Evolutionary conservation across 2,329 filamentous ascomycete genomes (phyloP).

Genomic region (Talaromyces sp.): DNA sequence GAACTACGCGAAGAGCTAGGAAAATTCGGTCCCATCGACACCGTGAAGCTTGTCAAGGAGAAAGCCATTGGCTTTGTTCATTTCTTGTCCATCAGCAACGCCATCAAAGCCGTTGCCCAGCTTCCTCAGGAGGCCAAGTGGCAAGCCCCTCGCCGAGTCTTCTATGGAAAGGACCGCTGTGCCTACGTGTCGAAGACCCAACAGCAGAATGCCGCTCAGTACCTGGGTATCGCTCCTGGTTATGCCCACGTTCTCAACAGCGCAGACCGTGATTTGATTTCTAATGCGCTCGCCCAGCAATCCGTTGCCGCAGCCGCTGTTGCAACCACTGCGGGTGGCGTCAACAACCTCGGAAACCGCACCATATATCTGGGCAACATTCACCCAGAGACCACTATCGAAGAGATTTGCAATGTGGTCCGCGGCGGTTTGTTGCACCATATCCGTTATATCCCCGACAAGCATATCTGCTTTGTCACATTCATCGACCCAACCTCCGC

Average conservation of each 20-base stretch:
- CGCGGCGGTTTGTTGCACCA: conserved; percentile 93
- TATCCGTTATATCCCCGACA: conserved; percentile 98
- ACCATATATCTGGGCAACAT: conserved; percentile 99
- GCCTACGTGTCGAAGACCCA: conserved; percentile 99
- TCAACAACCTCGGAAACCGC: conserved; percentile 95
- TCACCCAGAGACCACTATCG: conserved; percentile 96
- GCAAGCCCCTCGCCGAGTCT: conserved; percentile 92
- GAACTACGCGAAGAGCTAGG: conserved; percentile 91
- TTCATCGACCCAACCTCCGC: conserved; percentile 98
- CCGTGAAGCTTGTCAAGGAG: conserved; percentile 94
- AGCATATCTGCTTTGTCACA: conserved; percentile 99
- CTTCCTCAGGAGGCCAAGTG: conserved; percentile 95
- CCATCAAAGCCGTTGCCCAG: conserved; percentile 96
- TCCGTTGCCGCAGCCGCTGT: conserved; percentile 96
- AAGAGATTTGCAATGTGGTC: conserved; percentile 99
- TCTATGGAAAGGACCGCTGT: conserved; percentile 98
- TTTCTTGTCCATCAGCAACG: conserved; percentile 95
- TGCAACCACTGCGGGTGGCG: conserved; percentile 91
- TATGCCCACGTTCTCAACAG: conserved; percentile 96
- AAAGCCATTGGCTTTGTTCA: conserved; percentile 98
- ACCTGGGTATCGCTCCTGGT: conserved; percentile 92
- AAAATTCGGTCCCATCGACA: conserved; percentile 96
- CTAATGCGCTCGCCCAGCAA: conserved; percentile 92
- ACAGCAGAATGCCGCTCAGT: conserved; percentile 98
- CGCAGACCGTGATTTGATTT: conserved; percentile 93